Base-by-base conservation (phyloP, 2,329 filamentous ascomycete species). In the Colletotrichum cereale region DNA sequence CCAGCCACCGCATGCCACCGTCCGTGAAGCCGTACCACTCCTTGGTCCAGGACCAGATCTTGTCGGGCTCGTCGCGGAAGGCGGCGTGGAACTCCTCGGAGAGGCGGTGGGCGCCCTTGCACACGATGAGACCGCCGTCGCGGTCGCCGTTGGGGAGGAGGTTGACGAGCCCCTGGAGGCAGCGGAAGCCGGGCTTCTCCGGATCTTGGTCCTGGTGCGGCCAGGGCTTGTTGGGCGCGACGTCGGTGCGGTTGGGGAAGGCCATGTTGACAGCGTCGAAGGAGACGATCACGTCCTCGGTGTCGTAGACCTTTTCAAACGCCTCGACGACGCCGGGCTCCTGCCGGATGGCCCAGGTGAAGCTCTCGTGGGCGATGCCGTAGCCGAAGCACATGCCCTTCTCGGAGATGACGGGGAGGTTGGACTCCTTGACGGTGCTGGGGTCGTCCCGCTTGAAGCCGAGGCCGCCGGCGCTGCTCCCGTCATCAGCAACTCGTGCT, bases 401-500 rank as follows among this genome's bases (percentile, higher is more conserved):
- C 48, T 63, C 66, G 18, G 40, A 57, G 58, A 64, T 67, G 66
- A 67, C 50, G 40, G 66, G 58, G 26, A 67, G 66, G 58, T 73
- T 79, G 8, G 82, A 80, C 60, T 73, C 71, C 31, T 74, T 52
- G 76, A 80, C 44, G 80, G 84, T 77, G 78, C 80, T 72, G 80
- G 84, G 71, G 76, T 81, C 75, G 79, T 79, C 38, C 80, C 83
- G 67, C 76, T 75, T 62, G 68, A 73, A 76, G 42, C 75, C 75
- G 18, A 66, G 63, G 14, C 63, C 63, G 11, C 55, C 63, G 42
- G 55, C 34, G 63, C 63, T 66, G 34, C 0, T 3, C n/a, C n/a
- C 7, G n/a, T 2, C 14, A 21, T 56, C 34, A 55, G 48, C 29
- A 29, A n/a, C 8, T 12, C 21, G n/a, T 14, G 16, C 11, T 11